A percentile compares a stretch with the other conserved stretches of the same genome.
Conservation (phyloP, 345 rosid species). For the Boechera retrofracta region DNA sequence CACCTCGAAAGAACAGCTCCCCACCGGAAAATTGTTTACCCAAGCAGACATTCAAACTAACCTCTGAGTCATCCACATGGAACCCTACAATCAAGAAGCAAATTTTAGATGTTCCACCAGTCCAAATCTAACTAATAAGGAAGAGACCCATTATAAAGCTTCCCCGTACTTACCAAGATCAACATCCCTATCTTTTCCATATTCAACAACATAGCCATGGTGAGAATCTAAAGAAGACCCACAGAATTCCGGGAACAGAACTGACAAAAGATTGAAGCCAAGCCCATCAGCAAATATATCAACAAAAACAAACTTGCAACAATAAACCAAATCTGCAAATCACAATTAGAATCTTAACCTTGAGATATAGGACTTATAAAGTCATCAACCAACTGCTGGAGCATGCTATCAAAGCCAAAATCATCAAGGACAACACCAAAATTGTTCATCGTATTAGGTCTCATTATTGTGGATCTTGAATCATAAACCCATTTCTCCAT, state of each 20-base stretch:
- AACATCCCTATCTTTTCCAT: slow-evolving; percentile 84
- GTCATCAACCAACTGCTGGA: slow-evolving; percentile 78
- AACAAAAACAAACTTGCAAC: background rate
- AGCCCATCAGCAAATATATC: slow-evolving; percentile 27
- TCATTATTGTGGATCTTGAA: slow-evolving; percentile 75
- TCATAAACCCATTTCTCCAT: slow-evolving; percentile 86
- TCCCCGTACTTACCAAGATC: slow-evolving; percentile 76
- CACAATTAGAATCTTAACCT: slow-evolving; percentile 50
- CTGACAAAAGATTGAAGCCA: slow-evolving; percentile 49
- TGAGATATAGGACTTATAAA: slow-evolving; percentile 77
- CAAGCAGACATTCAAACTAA: slow-evolving; percentile 91
- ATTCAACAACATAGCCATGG: slow-evolving; percentile 96
- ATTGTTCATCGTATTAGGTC: slow-evolving; percentile 95
- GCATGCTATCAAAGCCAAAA: slow-evolving; percentile 91
- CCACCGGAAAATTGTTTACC: slow-evolving; percentile 94
- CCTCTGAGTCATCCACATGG: slow-evolving; percentile 98
- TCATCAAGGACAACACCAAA: slow-evolving; percentile 95
- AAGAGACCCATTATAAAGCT: slow-evolving; percentile 10
- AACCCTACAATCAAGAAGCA: slow-evolving; percentile 60
- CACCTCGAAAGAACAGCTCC: slow-evolving; percentile 84
- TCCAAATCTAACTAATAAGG: slow-evolving; percentile 22
- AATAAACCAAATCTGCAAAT: background rate
- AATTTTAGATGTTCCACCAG: slow-evolving; percentile 21
- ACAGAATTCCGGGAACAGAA: slow-evolving; percentile 85
- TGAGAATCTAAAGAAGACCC: slow-evolving; percentile 90